A percentile compares a stretch with the other conserved stretches of the same genome.
Evolutionary conservation across 148 eudicot genomes (phyloP).

Genomic region (Linanthus parryae): DNA sequence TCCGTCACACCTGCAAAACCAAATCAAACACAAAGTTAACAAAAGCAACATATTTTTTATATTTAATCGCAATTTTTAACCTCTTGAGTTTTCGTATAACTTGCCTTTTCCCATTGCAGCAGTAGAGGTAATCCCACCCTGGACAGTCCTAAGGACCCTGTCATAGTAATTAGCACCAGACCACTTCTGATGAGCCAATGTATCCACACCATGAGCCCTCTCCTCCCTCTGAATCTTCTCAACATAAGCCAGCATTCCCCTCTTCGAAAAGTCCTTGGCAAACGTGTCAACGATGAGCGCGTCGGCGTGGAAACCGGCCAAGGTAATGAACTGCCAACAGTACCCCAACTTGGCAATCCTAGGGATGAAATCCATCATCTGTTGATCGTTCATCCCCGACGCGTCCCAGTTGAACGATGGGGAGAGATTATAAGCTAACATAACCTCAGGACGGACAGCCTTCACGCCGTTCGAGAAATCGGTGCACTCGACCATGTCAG

Average conservation of each 20-base stretch:
- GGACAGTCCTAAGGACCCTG: conserved; percentile 71
- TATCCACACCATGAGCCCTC: conserved; percentile 60
- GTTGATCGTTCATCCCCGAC: conserved; percentile 60
- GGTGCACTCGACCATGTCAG: conserved; percentile 59
- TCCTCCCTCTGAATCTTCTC: conserved; percentile 83
- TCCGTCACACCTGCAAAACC: conserved; percentile 81
- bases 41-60: too few species aligned
- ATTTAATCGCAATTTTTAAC: too few species aligned
- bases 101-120: conserved; percentile 89
- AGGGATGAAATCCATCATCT: conserved; percentile 75
- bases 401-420: conserved; percentile 95
- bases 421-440: conserved; percentile 73
- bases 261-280: conserved; percentile 56
- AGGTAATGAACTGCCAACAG: conserved; percentile 76
- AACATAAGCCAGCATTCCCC: conserved; percentile 82
- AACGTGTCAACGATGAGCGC: conserved; percentile 67
- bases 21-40: too few species aligned
- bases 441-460: conserved; percentile 40
- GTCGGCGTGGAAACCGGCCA: conserved; percentile 75
- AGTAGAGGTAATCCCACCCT: conserved; percentile 84
- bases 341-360: conserved; percentile 62
- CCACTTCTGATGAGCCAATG: conserved; percentile 86
- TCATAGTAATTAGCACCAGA: conserved; percentile 89
- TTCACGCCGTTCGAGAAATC: conserved; percentile 53
- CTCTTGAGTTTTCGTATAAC: neutral